Conservation (phyloP, 2,329 filamentous ascomycete species). For the Rutstroemia sp. region DNA sequence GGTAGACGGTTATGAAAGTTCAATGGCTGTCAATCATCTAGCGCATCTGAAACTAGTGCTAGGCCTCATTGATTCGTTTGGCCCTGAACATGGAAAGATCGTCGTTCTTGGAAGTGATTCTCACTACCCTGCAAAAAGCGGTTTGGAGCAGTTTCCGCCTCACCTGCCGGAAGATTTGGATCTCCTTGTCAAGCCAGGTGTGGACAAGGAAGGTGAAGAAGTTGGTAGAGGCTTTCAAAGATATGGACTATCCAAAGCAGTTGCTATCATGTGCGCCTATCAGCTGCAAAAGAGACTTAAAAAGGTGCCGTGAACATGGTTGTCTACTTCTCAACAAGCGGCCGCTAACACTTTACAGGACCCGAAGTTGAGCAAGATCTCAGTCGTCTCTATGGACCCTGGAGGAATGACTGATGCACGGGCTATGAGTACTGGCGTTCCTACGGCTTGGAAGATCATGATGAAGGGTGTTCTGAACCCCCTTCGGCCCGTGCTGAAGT, state of each 20-base stretch:
- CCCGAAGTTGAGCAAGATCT: background rate
- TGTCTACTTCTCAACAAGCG: background rate
- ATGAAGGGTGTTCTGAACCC: background rate
- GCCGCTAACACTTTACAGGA: background rate
- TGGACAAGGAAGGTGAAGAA: background rate
- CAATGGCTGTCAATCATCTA: background rate
- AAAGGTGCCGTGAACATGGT: background rate
- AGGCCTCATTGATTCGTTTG: background rate
- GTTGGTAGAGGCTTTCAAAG: background rate
- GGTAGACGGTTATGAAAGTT: background rate
- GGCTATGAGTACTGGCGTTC: background rate
- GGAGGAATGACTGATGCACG: background rate
- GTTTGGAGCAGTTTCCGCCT: background rate
- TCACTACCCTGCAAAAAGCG: background rate
- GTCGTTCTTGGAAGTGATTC: background rate
- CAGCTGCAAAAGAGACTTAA: background rate
- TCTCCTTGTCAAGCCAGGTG: background rate
- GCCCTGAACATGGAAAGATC: background rate
- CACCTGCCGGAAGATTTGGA: background rate
- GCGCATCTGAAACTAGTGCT: background rate
- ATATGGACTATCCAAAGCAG: background rate
- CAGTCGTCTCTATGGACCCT: background rate
- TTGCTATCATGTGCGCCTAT: background rate
- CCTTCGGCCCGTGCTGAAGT: background rate
- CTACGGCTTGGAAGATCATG: background rate